A percentile compares a stretch with the other conserved stretches of the same genome.
Conservation (phyloP, 352 stramenopile genomes). For the Phytophthora constricta region DNA sequence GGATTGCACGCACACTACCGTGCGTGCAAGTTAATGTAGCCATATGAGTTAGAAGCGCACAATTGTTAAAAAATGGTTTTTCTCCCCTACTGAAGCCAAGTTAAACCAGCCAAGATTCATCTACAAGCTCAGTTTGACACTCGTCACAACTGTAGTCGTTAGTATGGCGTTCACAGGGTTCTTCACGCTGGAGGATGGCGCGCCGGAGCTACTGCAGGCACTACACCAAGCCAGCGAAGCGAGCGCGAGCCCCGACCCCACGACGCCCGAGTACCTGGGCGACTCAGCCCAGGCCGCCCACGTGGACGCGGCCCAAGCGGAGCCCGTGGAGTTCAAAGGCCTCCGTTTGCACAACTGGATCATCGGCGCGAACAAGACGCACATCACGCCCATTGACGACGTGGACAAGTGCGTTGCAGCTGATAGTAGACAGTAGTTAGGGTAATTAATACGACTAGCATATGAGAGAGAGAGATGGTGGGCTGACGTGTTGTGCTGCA, state of each 20-base stretch:
- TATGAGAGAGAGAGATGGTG: too few relatives aligned
- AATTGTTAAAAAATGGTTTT: too few relatives aligned
- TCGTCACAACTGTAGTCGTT: too few relatives aligned
- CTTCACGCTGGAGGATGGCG: conserved; percentile 58
- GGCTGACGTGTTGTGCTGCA: too few relatives aligned
- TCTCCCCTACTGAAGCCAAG: too few relatives aligned
- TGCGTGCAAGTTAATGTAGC: conserved; percentile 5
- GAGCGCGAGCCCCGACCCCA: not conserved
- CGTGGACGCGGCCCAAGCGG: conserved; percentile 46
- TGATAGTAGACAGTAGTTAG: too few relatives aligned
- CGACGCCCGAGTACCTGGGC: conserved; percentile 45
- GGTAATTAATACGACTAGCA: too few relatives aligned
- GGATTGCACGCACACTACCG: too few relatives aligned
- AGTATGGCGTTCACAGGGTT: conserved; percentile 48
- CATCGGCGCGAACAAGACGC: conserved; percentile 82
- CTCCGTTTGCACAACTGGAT: conserved; percentile 69
- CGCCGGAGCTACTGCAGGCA: conserved; percentile 52
- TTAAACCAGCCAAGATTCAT: too few relatives aligned
- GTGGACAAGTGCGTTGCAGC: conserved; percentile 58
- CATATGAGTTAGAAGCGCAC: too few relatives aligned
- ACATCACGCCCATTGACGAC: conserved; percentile 80
- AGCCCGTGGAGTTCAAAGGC: conserved; percentile 74
- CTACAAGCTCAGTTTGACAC: conserved; percentile 1
- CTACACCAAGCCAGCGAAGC: conserved; percentile 41
- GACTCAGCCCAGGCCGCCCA: conserved; percentile 53